Evolutionary conservation across 768 basidiomycete genomes (phyloP), one percentile per base, ranked within the genome.

Genomic region (Pleurotus eryngii): DNA sequence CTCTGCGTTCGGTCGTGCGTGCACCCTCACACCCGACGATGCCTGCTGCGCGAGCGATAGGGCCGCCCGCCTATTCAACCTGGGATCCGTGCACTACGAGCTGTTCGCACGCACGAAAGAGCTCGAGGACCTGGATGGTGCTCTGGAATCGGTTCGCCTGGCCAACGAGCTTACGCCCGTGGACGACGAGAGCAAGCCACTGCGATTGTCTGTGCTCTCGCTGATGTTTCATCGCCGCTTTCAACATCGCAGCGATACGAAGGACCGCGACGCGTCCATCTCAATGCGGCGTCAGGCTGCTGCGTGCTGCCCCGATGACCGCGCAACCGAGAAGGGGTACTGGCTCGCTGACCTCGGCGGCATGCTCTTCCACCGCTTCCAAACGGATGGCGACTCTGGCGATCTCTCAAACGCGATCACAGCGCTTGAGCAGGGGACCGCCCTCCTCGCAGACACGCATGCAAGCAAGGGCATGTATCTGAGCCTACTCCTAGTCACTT

Each of bases 401-500:
- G 53, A 61, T 17, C 7, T 61, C 46, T 39, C 55, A 12, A 7
- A 56, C 18, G 26, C 46, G 5, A 54, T 61, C 26, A 12, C 20
- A 2, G 35, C n/a, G 15, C 27, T 43, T 7, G n/a, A 46, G 20
- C 24, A 46, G 17, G 55, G 57, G 17, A 22, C 51, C n/a, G 15
- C 3, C 2, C 46, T 50, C 39, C 46, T 47, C 43, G 47, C 42
- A 20, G 42, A n/a, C 15, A 6, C 15, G 1, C n/a, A 43, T 14
- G 2, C 20, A 1, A 6, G 7, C 42, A n/a, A 20, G 42, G 15
- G 15, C 15, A 5, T 1, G 15, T 20, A n/a, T 43, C 20, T 43
- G 8, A 6, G 15, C n/a, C 14, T 5, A 5, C 42, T 43, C 20
- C n/a, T n/a, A 6, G 20, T n/a, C 5, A 11, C 20, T 8, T 9